Evolutionary conservation across 257 asterid species (phyloP).

Genomic region (Gynochthodes officinalis): DNA sequence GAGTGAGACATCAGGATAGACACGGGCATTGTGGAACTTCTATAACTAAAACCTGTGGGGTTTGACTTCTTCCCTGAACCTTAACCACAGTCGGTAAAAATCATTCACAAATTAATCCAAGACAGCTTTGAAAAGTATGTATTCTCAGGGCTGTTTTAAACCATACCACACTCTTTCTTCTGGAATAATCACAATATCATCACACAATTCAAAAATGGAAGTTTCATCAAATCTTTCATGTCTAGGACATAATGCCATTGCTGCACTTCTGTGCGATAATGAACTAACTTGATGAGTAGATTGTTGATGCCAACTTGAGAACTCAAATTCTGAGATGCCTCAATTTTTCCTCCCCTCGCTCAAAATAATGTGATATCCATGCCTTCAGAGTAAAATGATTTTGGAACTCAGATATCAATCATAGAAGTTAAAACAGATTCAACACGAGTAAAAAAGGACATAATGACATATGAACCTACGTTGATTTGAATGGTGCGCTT

Average conservation of each 20-base stretch:
- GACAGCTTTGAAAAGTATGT: not conserved
- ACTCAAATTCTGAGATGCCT: slow-evolving; percentile 24
- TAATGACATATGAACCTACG: slow-evolving; percentile 46
- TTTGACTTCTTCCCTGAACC: no score
- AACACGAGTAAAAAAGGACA: slow-evolving; percentile 3
- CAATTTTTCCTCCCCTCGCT: slow-evolving; percentile 95
- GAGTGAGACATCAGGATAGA: no score
- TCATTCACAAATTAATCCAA: not conserved
- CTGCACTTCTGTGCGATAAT: slow-evolving; percentile 9
- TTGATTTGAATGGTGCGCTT: slow-evolving; percentile 90
- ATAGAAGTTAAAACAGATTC: not conserved
- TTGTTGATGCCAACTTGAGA: slow-evolving; percentile 15
- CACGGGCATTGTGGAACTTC: no score
- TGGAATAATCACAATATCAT: not conserved
- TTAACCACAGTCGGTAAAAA: not conserved
- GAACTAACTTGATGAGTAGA: slow-evolving; percentile 8
- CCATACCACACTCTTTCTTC: not conserved
- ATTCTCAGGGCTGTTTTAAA: not conserved
- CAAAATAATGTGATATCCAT: slow-evolving; percentile 93
- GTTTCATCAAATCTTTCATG: slow-evolving; percentile 9
- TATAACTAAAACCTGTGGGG: no score
- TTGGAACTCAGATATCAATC: not conserved
- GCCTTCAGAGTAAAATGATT: slow-evolving; percentile 45
- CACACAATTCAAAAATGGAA: slow-evolving; percentile 1
- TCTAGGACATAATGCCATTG: not conserved